Conservation (phyloP, 345 rosid genomes). For the Angophora floribunda region DNA sequence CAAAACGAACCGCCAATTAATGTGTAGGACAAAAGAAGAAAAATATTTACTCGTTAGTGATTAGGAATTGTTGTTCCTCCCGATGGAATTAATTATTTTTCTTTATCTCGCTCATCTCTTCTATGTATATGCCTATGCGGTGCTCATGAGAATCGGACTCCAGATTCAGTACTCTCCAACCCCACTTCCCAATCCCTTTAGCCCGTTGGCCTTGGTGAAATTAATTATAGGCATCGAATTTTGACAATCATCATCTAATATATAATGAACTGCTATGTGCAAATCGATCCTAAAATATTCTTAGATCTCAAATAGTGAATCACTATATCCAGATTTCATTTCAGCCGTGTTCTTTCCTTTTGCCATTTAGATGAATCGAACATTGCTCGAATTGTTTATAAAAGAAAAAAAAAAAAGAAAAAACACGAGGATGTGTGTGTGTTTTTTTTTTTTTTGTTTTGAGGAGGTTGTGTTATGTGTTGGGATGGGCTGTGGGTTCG, state of each 20-base stretch:
- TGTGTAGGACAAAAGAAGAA: background rate
- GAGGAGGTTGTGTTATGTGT: no score
- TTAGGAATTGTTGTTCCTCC: background rate
- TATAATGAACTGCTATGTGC: background rate
- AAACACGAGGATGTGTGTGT: background rate
- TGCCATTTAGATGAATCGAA: background rate
- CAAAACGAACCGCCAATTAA: background rate
- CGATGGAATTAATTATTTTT: no score
- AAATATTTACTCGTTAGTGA: background rate
- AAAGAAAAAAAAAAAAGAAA: background rate
- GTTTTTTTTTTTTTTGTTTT: background rate
- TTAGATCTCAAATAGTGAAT: background rate
- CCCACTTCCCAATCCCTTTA: background rate
- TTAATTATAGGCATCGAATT: background rate
- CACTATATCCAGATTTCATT: background rate
- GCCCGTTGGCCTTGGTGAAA: background rate
- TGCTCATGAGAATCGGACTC: background rate
- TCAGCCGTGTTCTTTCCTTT: background rate
- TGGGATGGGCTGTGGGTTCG: background rate
- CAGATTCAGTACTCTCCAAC: background rate
- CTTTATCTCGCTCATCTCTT: no score
- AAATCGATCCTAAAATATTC: background rate
- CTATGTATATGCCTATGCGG: background rate
- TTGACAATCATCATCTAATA: fast-evolving
- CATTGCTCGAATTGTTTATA: background rate